These are phyloP conservation scores for Cladosporium halotolerans DNA, from an alignment of 2,329 filamentous ascomycete species.

Conservation along the genomic window DNA sequence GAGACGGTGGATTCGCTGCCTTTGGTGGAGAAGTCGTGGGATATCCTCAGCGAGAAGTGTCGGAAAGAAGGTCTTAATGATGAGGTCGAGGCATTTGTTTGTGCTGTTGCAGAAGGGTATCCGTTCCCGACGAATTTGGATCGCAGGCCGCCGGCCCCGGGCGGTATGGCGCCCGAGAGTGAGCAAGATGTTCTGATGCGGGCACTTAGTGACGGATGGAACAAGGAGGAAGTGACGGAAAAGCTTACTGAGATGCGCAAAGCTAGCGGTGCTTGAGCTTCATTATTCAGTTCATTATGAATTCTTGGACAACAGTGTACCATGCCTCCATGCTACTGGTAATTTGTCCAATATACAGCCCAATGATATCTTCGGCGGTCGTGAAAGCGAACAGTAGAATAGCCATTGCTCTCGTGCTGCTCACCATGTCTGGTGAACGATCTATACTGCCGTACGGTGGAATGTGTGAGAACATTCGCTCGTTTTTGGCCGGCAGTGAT, in stretches of 20 bases:
- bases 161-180: conserved; percentile 55
- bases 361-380: no score
- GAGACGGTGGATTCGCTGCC: conserved; percentile 51
- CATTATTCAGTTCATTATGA: not conserved
- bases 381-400: no score
- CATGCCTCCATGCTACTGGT: no score
- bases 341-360: no score
- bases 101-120: conserved; percentile 52
- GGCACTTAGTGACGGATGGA: conserved; percentile 40
- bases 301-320: not conserved
- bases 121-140: conserved; percentile 59
- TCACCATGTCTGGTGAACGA: no score
- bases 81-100: conserved; percentile 43
- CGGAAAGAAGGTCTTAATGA: conserved; percentile 34
- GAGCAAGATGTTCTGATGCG: conserved; percentile 49
- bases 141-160: conserved; percentile 47
- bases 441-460: no score
- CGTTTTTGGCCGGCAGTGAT: no score
- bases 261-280: conserved; percentile 1
- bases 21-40: conserved; percentile 44
- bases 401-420: no score
- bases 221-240: conserved; percentile 34
- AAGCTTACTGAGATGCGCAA: conserved; percentile 21
- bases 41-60: conserved; percentile 31
- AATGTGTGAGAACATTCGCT: no score